Evolutionary conservation across 768 basidiomycete genomes (phyloP), one percentile per base, ranked within the genome.

Genomic region (Lactifluus echinatus): DNA sequence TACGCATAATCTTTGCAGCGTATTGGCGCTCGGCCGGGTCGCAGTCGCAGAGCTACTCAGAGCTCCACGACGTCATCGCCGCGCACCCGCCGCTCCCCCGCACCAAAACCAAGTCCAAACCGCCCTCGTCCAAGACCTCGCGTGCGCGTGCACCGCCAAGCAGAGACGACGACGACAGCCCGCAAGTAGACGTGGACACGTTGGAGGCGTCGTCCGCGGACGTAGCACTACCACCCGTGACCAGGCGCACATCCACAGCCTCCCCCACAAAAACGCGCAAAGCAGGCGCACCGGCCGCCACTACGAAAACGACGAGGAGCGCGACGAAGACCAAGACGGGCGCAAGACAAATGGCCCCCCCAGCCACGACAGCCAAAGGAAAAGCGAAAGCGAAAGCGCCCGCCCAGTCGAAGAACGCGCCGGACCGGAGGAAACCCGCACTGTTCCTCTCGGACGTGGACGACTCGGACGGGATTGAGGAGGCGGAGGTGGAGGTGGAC

Each of bases 41-140:
- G 46, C 51, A 53, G 11, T 59, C 58, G 8, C 58, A 45, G 59
- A 84, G 83, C 71, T 14, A 82, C 80, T 65, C 81, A 79, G 84
- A 82, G 77, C 62, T 69, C 67, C 45, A 45, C 34, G 58, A 50
- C 36, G 44, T 59, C 53, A 50, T 48, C 2, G 34, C 28, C 14
- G 53, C 47, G 4, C 48, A 54, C 47, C 53, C 57, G 14, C 53
- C 58, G 12, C 53, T 23, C 19, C 40, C 29, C 34, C 49, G 40
- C 46, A 23, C 10, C 21, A 42, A 42, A 23, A 12, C 40, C 40
- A 55, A 39, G 21, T 44, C 57, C 28, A 55, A 50, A 21, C 46
- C 57, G 10, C 5, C 33, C 7, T 49, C 57, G 26, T n/a, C n/a
- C n/a, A 59, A 43, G 12, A 11, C 57, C 1, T 19, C 45, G 19